A percentile compares a stretch with the other conserved stretches of the same genome.
Evolutionary conservation across 2,329 filamentous ascomycete genomes (phyloP).

Genomic region (Zymoseptoria pseudotritici): DNA sequence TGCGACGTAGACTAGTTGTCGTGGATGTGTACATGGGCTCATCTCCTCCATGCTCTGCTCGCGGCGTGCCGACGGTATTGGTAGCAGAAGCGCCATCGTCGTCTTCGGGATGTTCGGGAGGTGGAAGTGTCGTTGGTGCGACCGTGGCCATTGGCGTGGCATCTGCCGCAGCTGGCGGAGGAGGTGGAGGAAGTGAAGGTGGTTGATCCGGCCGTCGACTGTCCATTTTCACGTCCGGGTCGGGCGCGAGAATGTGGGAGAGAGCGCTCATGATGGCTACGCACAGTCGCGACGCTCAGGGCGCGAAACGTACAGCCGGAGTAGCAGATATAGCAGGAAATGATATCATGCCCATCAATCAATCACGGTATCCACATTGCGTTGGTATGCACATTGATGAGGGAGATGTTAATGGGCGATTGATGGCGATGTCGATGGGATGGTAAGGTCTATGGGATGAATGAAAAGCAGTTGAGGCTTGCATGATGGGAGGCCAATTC

Average conservation of each 20-base stretch:
- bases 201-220: background rate
- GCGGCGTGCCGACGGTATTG: background rate
- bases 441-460: background rate
- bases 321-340: background rate
- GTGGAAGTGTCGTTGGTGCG: conserved; percentile 4
- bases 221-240: background rate
- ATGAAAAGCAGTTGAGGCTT: background rate
- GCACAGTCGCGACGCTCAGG: background rate
- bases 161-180: conserved; percentile 9
- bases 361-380: background rate
- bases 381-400: no score
- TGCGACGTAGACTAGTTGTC: conserved; percentile 48
- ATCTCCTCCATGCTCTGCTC: conserved; percentile 12
- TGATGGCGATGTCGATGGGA: background rate
- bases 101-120: conserved; percentile 11
- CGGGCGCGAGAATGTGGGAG: conserved; percentile 6
- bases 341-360: background rate
- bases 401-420: background rate
- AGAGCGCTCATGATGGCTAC: conserved; percentile 7
- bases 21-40: conserved; percentile 40
- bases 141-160: conserved; percentile 6
- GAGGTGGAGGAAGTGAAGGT: background rate
- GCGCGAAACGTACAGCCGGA: background rate
- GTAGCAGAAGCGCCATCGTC: conserved; percentile 6
- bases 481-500: background rate